phyloP scores from a whole-genome alignment of 768 basidiomycete genomes.

The Collybia sordida region DNA sequence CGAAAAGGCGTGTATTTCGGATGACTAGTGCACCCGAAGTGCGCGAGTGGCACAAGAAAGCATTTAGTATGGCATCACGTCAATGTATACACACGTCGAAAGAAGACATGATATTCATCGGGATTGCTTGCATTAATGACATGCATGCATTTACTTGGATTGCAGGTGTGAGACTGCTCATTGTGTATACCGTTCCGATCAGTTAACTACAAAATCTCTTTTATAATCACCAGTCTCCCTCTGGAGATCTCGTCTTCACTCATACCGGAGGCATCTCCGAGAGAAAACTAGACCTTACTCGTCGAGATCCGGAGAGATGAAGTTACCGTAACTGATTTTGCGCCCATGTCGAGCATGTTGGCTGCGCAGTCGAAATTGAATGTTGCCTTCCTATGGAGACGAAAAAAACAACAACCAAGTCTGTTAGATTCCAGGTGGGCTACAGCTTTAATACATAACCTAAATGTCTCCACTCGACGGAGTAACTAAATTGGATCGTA shows the following conservation, averaged over 20 bases:
- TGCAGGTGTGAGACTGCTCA: conserved; percentile 42
- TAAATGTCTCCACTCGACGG: conserved; percentile 57
- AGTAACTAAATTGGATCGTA: conserved; percentile 42
- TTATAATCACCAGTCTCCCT: conserved; percentile 51
- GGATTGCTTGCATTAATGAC: conserved; percentile 51
- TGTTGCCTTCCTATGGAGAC: conserved; percentile 51
- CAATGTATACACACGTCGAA: conserved; percentile 70
- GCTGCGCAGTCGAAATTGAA: conserved; percentile 48
- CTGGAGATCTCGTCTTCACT: conserved; percentile 56
- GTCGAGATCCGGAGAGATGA: conserved; percentile 36
- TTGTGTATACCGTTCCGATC: conserved; percentile 2
- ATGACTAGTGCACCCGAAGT: conserved; percentile 53
- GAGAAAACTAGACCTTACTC: conserved; percentile 45
- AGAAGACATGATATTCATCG: conserved; percentile 49
- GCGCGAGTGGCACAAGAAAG: conserved; percentile 55
- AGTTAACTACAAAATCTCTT: background rate
- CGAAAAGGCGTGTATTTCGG: conserved; percentile 43
- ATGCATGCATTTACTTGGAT: conserved; percentile 56
- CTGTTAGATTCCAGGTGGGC: conserved; percentile 65
- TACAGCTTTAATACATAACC: conserved; percentile 55
- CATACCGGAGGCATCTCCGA: conserved; percentile 35
- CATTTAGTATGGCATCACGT: conserved; percentile 60
- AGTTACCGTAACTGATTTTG: conserved; percentile 59
- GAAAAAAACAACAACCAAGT: conserved; percentile 34
- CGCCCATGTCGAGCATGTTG: conserved; percentile 62